A percentile compares a stretch with the other conserved stretches of the same genome.
Evolutionary conservation across 1,284 basidiomycete genomes (phyloP).

Genomic region (Grifola frondosa): DNA sequence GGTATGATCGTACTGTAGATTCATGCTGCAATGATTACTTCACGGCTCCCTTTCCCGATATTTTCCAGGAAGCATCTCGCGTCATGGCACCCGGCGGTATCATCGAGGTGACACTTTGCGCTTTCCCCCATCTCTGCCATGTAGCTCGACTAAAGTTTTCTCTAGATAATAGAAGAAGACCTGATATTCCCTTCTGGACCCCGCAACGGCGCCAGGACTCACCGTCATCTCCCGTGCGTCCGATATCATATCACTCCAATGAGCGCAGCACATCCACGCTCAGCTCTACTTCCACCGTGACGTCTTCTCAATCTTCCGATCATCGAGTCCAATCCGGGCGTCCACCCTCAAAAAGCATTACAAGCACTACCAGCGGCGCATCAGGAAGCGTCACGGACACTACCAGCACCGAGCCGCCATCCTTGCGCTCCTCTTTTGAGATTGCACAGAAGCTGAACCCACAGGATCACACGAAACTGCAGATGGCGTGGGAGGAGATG

Average conservation of each 20-base stretch:
- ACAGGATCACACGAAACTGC: conserved; percentile 62
- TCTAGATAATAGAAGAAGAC: conserved; percentile 69
- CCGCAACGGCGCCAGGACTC: neutral
- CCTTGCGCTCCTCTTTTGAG: no score
- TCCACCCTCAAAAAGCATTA: neutral
- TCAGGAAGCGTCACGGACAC: conserved; percentile 11
- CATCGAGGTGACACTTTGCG: conserved; percentile 53
- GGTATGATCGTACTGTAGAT: conserved; percentile 18
- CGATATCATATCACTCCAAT: neutral
- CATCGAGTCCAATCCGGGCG: neutral
- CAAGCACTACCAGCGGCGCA: conserved; percentile 5
- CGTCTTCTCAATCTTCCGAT: conserved; percentile 2
- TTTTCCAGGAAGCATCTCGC: conserved; percentile 57
- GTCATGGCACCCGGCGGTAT: conserved; percentile 59
- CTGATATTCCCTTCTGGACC: conserved; percentile 59
- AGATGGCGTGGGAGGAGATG: conserved; percentile 69
- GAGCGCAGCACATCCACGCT: conserved; percentile 3
- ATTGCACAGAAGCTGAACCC: conserved; percentile 44
- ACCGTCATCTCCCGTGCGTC: neutral
- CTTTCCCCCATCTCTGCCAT: no score
- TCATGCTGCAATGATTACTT: neutral
- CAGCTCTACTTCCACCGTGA: conserved; percentile 1
- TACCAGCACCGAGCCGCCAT: conserved; percentile 7
- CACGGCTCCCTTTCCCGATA: neutral
- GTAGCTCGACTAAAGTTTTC: no score